A percentile compares a stretch with the other conserved stretches of the same genome.
Evolutionary conservation across 768 basidiomycete genomes (phyloP).

Genomic region (Xerocomus brunneocitrinus): DNA sequence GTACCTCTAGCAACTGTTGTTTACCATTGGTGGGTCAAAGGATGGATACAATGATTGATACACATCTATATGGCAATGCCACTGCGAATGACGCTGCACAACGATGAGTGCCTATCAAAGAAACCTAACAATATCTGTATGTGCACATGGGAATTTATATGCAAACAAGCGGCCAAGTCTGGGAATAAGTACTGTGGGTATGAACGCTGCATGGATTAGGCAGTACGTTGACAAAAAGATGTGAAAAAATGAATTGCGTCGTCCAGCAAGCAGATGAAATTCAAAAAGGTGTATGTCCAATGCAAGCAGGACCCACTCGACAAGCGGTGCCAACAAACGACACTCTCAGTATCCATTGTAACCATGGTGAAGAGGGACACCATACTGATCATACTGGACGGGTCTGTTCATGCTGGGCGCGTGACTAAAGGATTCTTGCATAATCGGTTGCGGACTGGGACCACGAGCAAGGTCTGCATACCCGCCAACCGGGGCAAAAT

Average conservation of each 20-base stretch:
- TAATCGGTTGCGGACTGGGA: constrained; percentile 58
- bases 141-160: neutral
- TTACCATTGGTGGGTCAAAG: constrained; percentile 21
- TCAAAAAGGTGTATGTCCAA: constrained; percentile 3
- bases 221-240: constrained; percentile 4
- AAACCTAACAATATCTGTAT: constrained; percentile 6
- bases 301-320: constrained; percentile 1
- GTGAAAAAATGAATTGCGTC: constrained; percentile 17
- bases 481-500: constrained; percentile 65
- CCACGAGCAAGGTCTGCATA: constrained; percentile 82
- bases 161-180: neutral
- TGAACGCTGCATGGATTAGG: constrained; percentile 14
- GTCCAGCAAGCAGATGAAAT: constrained; percentile 30
- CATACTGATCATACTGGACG: constrained; percentile 47
- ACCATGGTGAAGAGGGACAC: constrained; percentile 57
- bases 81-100: constrained; percentile 2
- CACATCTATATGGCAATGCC: constrained; percentile 6
- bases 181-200: constrained; percentile 16
- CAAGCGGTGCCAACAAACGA: neutral
- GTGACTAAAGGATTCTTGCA: constrained; percentile 36
- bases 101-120: constrained; percentile 8
- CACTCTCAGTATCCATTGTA: constrained; percentile 22
- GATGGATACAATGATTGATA: constrained; percentile 19
- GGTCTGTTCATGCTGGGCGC: constrained; percentile 44
- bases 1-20: constrained; percentile 19